Base-by-base conservation (phyloP, 1,284 basidiomycete species). In the Cutaneotrichosporon sp. region DNA sequence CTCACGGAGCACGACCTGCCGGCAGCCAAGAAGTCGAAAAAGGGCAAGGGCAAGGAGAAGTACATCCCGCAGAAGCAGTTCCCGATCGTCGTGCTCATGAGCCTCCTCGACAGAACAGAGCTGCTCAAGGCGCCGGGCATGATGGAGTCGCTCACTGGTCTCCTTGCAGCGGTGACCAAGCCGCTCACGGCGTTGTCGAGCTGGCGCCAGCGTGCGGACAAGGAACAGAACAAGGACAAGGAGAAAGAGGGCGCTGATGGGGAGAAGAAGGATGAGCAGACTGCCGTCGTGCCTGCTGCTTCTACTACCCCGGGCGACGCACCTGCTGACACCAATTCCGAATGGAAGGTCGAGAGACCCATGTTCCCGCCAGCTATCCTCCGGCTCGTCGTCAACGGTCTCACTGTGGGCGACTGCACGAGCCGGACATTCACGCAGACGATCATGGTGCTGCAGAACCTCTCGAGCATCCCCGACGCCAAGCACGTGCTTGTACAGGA, bases 371-470 rank as follows among this genome's bases (percentile, higher is more conserved):
- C 87, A 45, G 72, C 82, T 4, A 84, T 87, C 26, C 80, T 97
- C 19, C 84, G 88, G 34, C 82, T 91, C 35, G 89, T 97, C 55
- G 89, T 96, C 67, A 96, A 97, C 70, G 89, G 96, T 61, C 78
- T 97, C 52, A 94, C 92, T 19, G 81, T 87, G 20, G 92, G 93
- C 42, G 92, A 97, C 77, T 96, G 91, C 70, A 90, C 90, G n/a
- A 88, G 87, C 46, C 81, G 86, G 43, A 93, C 90, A 12, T 97
- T 97, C 81, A 86, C 90, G 60, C 86, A 92, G 66, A 92, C 89
- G 35, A 78, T 96, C 32, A 80, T 84, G 16, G 81, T 94, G 35
- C 94, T 97, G 57, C 90, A 93, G 71, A 85, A 96, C 67, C 77
- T 96, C 20, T 91, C 90, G 0, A 82, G 82, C 69, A 82, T 96